phyloP scores from a whole-genome alignment of 148 eudicot genomes.

The Pouteria glomerata region DNA sequence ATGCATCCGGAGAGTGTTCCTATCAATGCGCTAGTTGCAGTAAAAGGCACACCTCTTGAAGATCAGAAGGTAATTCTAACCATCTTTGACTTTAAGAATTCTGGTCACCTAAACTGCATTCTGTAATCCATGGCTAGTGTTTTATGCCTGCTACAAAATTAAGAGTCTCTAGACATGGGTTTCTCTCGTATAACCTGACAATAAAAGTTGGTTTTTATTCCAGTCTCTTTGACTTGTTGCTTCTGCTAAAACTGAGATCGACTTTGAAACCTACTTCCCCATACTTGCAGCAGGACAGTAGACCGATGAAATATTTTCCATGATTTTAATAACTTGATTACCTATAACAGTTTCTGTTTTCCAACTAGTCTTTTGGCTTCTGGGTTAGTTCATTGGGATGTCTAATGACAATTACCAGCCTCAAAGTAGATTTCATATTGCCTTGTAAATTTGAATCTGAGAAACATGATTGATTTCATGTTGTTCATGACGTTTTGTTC shows the following conservation, averaged over 20 bases:
- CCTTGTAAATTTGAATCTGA: no score
- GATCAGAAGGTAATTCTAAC: conserved; percentile 73
- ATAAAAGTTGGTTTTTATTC: no score
- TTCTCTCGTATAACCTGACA: background rate
- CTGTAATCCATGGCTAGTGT: background rate
- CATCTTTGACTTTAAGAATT: background rate
- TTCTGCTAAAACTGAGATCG: no score
- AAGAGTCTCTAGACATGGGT: background rate
- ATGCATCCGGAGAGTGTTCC: conserved; percentile 99
- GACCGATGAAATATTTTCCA: no score
- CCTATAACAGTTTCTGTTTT: no score
- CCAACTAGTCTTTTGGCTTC: no score
- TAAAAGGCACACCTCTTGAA: conserved; percentile 97
- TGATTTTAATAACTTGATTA: no score
- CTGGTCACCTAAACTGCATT: background rate
- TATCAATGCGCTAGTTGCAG: conserved; percentile 89
- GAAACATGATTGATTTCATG: background rate
- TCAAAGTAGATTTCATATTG: background rate
- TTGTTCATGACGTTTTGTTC: no score
- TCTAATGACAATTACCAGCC: background rate
- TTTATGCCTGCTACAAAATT: background rate
- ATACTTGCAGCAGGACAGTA: no score
- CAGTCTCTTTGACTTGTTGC: no score
- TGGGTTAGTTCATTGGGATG: background rate
- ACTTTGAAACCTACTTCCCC: no score